phyloP scores from a whole-genome alignment of 495 filamentous ascomycete species.

The Lichina pygmaea region DNA sequence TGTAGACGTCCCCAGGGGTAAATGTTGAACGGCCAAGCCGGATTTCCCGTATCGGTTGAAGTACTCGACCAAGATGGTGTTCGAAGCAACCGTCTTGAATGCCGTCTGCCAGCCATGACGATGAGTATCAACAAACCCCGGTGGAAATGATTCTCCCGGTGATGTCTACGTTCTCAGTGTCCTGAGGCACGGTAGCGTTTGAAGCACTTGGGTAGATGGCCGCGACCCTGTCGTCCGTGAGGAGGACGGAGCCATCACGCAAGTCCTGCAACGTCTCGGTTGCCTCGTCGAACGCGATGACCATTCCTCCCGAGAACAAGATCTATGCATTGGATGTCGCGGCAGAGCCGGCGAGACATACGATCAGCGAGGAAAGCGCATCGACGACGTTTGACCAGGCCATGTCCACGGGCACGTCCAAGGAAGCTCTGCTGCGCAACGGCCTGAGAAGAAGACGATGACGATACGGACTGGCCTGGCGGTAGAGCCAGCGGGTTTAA shows the following conservation, averaged over 20 bases:
- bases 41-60: conserved; percentile 6
- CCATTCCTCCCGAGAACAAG: conserved; percentile 11
- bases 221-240: conserved; percentile 15
- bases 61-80: conserved; percentile 1
- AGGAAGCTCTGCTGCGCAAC: too few species aligned
- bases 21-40: conserved; percentile 13
- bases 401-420: too few species aligned
- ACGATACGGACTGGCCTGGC: too few species aligned
- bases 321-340: not conserved
- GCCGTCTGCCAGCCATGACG: conserved; percentile 31
- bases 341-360: too few species aligned
- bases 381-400: too few species aligned
- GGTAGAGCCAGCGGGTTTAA: too few species aligned
- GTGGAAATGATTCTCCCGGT: conserved; percentile 27
- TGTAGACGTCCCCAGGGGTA: conserved; percentile 22
- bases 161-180: conserved; percentile 20
- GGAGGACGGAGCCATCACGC: conserved; percentile 14
- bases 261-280: conserved; percentile 13
- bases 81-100: conserved; percentile 8
- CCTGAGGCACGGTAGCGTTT: conserved; percentile 2
- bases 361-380: too few species aligned
- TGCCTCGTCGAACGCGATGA: conserved; percentile 15
- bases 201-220: conserved; percentile 6
- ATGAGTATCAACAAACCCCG: conserved; percentile 33
- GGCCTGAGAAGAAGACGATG: too few species aligned